phyloP scores from a whole-genome alignment of 345 rosid genomes.

The Bruguiera gymnorhiza region DNA sequence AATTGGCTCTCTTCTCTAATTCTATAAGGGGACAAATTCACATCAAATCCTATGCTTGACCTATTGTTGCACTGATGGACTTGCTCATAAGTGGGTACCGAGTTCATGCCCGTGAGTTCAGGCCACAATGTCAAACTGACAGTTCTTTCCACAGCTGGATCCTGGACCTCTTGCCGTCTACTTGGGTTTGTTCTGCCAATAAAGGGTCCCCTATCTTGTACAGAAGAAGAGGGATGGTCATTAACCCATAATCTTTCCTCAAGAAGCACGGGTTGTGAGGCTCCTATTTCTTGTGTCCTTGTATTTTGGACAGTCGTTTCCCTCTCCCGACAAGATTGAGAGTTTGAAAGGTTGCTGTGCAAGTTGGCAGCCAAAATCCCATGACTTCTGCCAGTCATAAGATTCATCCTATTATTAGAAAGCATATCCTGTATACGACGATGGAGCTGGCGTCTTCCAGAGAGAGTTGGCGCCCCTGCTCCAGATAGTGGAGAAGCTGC shows the following conservation, averaged over 20 bases:
- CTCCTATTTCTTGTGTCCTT: slow-evolving; percentile 35
- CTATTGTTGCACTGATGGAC: slow-evolving; percentile 37
- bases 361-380: slow-evolving; percentile 41
- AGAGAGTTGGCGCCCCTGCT: slow-evolving; percentile 69
- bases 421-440: slow-evolving; percentile 77
- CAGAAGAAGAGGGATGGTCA: slow-evolving; percentile 32
- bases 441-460: slow-evolving; percentile 76
- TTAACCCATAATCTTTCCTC: slow-evolving; percentile 41
- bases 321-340: slow-evolving; percentile 47
- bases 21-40: slow-evolving; percentile 25
- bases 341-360: slow-evolving; percentile 28
- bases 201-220: slow-evolving; percentile 39
- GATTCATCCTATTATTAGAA: slow-evolving; percentile 45
- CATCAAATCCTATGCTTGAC: slow-evolving; percentile 38
- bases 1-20: slow-evolving; percentile 38
- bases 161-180: slow-evolving; percentile 45
- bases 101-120: slow-evolving; percentile 36
- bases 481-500: slow-evolving; percentile 60
- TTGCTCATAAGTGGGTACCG: slow-evolving; percentile 39
- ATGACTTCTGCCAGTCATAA: slow-evolving; percentile 43
- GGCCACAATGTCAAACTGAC: slow-evolving; percentile 50
- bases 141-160: slow-evolving; percentile 30
- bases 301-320: slow-evolving; percentile 40
- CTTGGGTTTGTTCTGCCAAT: slow-evolving; percentile 35
- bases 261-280: slow-evolving; percentile 26